Evolutionary conservation across 2,329 filamentous ascomycete genomes (phyloP), one percentile per base, ranked within the genome.

Genomic region (Taxawa tesnikishii): DNA sequence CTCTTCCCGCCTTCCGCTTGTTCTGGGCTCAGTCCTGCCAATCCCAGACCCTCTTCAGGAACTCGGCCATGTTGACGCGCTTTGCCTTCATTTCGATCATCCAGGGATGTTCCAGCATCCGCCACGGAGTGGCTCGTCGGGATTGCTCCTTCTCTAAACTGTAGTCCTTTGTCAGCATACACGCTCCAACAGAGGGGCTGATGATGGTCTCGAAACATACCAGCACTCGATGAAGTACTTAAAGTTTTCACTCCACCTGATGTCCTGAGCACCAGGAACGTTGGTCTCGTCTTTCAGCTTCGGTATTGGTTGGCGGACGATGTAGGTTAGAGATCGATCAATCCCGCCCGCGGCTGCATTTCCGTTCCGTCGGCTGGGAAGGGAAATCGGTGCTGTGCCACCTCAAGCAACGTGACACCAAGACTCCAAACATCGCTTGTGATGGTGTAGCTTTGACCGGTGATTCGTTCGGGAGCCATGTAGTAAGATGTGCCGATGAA

Each of bases 221-320:
- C 90, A 96, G 73, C 87, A 94, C 62, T 94, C 87, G 48, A 98
- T 94, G 49, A 98, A 98, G 56, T 94, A 94, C 58, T 98, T 98
- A 62, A 98, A 96, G 51, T 83, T 93, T 46, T 92, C 83, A 46
- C 83, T 93, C 90, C 90, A 98, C 52, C 79, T 79, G 44, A 98
- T 92, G 37, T 79, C 78, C 44, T 81, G 83, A 18, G 84, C 76
- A 21, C 53, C 51, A 3, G 49, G 48, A 4, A 28, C 34, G 10
- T 36, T 38, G 1, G 83, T 83, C 58, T 98, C 90, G 45, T 98
- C 90, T 59, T 94, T 96, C 41, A 98, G 66, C 55, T 85, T 92
- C 3, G 90, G 90, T 38, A 96, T 93, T 3, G 83, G 79, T 55
- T 98, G 90, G 44, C 84, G 78, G 27, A 98, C 90, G 53, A 98